Evolutionary conservation across 345 rosid species (phyloP).

Genomic region (Gynandropsis gynandra): DNA sequence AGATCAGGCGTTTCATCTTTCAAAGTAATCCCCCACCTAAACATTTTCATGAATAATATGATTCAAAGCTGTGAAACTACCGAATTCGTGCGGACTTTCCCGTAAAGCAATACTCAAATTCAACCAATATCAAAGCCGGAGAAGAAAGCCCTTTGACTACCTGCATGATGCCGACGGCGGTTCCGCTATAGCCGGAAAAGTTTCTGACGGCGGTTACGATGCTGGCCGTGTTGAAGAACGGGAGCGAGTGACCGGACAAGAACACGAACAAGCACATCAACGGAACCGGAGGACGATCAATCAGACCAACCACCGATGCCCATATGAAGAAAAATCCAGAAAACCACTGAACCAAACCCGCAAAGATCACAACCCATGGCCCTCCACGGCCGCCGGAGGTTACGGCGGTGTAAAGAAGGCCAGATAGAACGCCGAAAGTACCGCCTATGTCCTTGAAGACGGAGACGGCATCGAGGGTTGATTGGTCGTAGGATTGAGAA

Average conservation of each 20-base stretch:
- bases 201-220: slow-evolving; percentile 74
- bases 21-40: too few relatives aligned
- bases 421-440: slow-evolving; percentile 67
- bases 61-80: too few relatives aligned
- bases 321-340: slow-evolving; percentile 71
- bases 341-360: slow-evolving; percentile 63
- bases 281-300: slow-evolving; percentile 55
- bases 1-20: too few relatives aligned
- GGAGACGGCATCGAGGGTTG: slow-evolving; percentile 86
- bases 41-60: too few relatives aligned
- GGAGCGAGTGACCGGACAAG: slow-evolving; percentile 66
- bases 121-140: neutral
- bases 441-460: slow-evolving; percentile 96
- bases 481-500: slow-evolving; percentile 73
- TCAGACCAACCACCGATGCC: slow-evolving; percentile 73
- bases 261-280: slow-evolving; percentile 67
- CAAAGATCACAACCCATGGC: slow-evolving; percentile 71
- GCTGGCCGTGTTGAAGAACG: slow-evolving; percentile 63
- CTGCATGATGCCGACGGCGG: slow-evolving; percentile 86
- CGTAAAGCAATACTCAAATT: neutral
- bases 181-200: slow-evolving; percentile 61
- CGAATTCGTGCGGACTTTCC: too few relatives aligned
- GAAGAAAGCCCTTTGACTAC: slow-evolving; percentile 23
- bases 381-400: slow-evolving; percentile 32
- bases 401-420: slow-evolving; percentile 60